Percentiles rank a stretch among this genome's conserved stretches.
phyloP scores from a whole-genome alignment of 2,329 filamentous ascomycete species.

The Geosmithia putterillii region DNA sequence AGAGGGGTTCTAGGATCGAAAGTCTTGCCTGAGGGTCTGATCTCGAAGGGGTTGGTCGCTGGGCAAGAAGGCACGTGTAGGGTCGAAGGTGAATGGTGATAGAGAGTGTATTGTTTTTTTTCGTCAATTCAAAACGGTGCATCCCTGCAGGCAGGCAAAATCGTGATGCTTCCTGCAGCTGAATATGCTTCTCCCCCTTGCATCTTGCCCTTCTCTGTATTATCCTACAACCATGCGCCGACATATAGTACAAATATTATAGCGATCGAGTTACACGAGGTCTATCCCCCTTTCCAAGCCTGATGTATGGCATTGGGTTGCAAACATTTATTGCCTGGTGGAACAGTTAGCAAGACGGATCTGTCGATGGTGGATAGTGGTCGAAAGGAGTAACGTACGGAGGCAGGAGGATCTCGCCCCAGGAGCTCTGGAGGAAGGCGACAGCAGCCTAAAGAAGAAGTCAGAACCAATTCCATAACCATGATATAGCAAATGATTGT shows the following conservation, averaged over 20 bases:
- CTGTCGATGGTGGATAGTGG: not conserved
- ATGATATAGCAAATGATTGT: no score
- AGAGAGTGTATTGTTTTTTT: not conserved
- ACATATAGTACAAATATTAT: not conserved
- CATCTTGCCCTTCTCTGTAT: not conserved
- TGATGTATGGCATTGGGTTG: not conserved
- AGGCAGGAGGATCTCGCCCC: slow-evolving; percentile 55
- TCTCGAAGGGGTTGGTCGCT: not conserved
- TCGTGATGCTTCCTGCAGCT: not conserved
- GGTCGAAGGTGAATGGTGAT: not conserved
- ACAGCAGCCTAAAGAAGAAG: slow-evolving; percentile 39
- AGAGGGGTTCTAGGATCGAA: not conserved
- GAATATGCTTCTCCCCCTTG: not conserved
- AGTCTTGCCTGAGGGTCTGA: not conserved
- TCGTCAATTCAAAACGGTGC: not conserved
- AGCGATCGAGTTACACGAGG: not conserved
- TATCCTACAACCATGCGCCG: not conserved
- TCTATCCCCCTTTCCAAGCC: not conserved
- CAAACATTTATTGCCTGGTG: not conserved
- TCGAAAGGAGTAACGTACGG: slow-evolving; percentile 25
- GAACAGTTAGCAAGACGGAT: not conserved
- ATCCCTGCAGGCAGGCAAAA: not conserved
- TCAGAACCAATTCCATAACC: not conserved
- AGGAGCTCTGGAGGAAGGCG: slow-evolving; percentile 54
- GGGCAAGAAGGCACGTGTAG: not conserved